Evolutionary conservation across 129 eudicot genomes (phyloP).

Genomic region (Sambucus nigra): DNA sequence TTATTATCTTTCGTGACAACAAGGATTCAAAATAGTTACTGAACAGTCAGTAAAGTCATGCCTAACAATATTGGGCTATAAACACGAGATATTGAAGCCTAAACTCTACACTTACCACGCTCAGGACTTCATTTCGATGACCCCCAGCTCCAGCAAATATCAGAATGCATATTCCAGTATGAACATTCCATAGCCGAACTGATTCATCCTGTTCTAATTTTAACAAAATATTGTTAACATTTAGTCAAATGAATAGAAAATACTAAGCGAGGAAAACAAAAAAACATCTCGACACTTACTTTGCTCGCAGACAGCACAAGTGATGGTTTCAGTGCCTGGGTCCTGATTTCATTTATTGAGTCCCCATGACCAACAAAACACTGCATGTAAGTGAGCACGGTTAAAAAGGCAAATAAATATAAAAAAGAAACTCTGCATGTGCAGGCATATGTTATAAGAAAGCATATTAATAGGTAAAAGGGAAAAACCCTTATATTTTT

Average conservation of each 20-base stretch:
- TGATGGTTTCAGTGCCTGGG: slow-evolving; percentile 83
- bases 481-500: neutral
- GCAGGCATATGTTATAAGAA: neutral
- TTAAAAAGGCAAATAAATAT: neutral
- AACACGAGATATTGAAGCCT: too few species aligned
- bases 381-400: slow-evolving; percentile 34
- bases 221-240: slow-evolving; percentile 2
- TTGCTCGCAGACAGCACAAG: slow-evolving; percentile 96
- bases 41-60: neutral
- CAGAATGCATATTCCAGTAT: slow-evolving; percentile 89
- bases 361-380: slow-evolving; percentile 98
- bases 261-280: neutral
- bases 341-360: slow-evolving; percentile 85
- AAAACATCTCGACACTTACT: slow-evolving; percentile 32
- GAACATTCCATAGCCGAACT: slow-evolving; percentile 96
- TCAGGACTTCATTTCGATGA: slow-evolving; percentile 96
- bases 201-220: slow-evolving; percentile 77
- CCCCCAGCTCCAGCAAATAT: slow-evolving; percentile 99
- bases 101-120: slow-evolving; percentile 60
- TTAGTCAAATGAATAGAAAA: neutral
- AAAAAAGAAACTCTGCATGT: neutral
- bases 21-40: neutral
- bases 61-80: too few species aligned
- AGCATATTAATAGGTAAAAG: neutral
- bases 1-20: neutral